These are phyloP conservation scores for Eremochloa ophiuroides DNA, from an alignment of 176 grass and related monocot species.

Conservation along the genomic window DNA sequence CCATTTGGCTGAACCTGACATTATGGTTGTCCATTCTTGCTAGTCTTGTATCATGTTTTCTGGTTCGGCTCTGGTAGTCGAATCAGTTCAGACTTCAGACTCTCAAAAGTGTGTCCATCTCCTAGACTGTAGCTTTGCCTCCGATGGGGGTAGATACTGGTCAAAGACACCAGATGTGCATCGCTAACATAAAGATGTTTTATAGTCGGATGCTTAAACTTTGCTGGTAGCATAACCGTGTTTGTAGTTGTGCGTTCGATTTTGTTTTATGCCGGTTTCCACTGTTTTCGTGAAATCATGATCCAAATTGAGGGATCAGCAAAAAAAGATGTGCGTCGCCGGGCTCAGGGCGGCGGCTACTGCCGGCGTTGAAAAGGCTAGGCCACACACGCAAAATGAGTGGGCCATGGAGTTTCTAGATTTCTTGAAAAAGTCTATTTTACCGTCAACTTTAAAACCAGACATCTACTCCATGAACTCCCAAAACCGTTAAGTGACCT, in stretches of 20 bases:
- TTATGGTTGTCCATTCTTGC: constrained; percentile 16
- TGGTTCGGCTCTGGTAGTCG: constrained; percentile 10
- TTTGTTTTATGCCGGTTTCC: neutral
- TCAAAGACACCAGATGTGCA: constrained; percentile 19
- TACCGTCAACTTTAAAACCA: too few relatives aligned
- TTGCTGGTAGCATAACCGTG: neutral
- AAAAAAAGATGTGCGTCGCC: neutral
- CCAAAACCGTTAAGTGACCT: too few relatives aligned
- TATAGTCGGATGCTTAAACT: neutral
- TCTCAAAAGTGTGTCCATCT: neutral
- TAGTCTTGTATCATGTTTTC: constrained; percentile 10
- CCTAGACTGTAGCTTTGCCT: constrained; percentile 16
- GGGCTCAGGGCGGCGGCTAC: too few relatives aligned
- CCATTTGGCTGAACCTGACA: constrained; percentile 17
- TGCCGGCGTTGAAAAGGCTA: too few relatives aligned
- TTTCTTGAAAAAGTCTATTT: too few relatives aligned
- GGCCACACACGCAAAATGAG: too few relatives aligned
- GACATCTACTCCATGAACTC: too few relatives aligned
- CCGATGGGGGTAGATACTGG: neutral
- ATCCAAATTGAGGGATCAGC: neutral
- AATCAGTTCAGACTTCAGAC: neutral
- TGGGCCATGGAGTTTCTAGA: too few relatives aligned
- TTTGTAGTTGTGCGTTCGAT: neutral
- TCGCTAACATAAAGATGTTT: neutral
- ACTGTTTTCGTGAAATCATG: neutral